Evolutionary conservation across 495 filamentous ascomycete species (phyloP), one percentile per base, ranked within the genome.

Genomic region (Aspergillus steynii): DNA sequence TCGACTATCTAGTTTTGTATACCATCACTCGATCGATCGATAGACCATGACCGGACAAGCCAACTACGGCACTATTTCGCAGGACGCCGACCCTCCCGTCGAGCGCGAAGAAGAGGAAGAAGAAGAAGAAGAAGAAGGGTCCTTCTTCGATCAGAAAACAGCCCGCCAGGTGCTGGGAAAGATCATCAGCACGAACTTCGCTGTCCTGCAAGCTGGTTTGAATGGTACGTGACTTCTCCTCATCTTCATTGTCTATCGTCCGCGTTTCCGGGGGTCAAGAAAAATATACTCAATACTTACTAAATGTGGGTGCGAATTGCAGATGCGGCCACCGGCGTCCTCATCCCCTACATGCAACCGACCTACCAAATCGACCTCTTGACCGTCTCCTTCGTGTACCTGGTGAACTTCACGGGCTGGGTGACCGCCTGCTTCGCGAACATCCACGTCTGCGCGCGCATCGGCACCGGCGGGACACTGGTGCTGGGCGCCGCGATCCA

Each of bases 281-380:
- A 20, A 20, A 20, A 20, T 20, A 20, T 20, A 20, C 20, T 20
- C 20, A 20, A 20, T 20, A 20, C 20, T 20, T 20, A 20, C 20
- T 20, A 20, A 20, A 20, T 20, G 20, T 20, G 20, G 20, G 20
- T 20, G 20, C 20, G 53, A 32, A 53, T n/a, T 25, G 37, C 31
- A 71, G 82, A 84, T 61, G 82, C 82, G 48, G 75, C 71, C 48
- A 69, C 83, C 10, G 83, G 82, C 6, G 74, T 82, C 2, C 61
- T 85, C 29, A 79, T 84, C 49, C 82, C 82, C 0, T 83, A 86
- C 69, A 74, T 86, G 28, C 71, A 83, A 28, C 71, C 74, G 1
- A 70, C 66, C 14, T 83, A 82, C 64, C 27, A 68, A 4, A 73
- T 84, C 45, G 76, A 72, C 29, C 81, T 82, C 0, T 70, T 77